Conservation (phyloP, 495 filamentous ascomycete species). For the Lasiosphaeriaceae sp. region DNA sequence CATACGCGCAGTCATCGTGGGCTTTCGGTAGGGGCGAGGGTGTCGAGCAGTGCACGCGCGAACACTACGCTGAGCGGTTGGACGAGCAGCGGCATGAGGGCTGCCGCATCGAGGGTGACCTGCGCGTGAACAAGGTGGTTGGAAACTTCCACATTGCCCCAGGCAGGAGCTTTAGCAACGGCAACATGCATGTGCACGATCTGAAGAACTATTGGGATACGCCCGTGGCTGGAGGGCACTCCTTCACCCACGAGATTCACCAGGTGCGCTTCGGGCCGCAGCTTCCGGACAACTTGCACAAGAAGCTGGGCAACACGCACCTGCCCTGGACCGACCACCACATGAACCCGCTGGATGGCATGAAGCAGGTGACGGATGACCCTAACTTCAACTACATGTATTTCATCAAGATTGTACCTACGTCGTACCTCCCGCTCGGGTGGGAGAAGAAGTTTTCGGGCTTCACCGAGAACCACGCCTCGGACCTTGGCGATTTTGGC, state of each 20-base stretch:
- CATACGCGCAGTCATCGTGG: conserved; percentile 85
- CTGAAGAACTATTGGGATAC: conserved; percentile 85
- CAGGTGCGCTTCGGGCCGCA: conserved; percentile 89
- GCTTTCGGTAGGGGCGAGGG: conserved; percentile 87
- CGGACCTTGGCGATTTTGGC: conserved; percentile 61
- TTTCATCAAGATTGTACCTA: conserved; percentile 97
- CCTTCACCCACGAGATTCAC: conserved; percentile 88
- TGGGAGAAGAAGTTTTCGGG: conserved; percentile 49
- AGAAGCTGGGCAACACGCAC: conserved; percentile 52
- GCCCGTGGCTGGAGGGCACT: conserved; percentile 62
- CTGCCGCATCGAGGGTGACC: conserved; percentile 87
- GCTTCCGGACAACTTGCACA: conserved; percentile 69
- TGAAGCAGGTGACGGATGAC: conserved; percentile 71
- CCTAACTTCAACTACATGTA: conserved; percentile 96
- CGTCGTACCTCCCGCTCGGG: conserved; percentile 86
- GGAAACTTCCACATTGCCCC: conserved; percentile 99
- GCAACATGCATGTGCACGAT: conserved; percentile 96
- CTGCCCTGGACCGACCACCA: conserved; percentile 84
- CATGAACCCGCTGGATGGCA: conserved; percentile 84
- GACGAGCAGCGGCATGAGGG: conserved; percentile 85
- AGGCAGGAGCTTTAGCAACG: conserved; percentile 86
- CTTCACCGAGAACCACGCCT: conserved; percentile 36
- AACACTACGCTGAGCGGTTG: conserved; percentile 85
- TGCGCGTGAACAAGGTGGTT: conserved; percentile 96
- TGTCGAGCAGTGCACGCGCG: conserved; percentile 92